A percentile compares a stretch with the other conserved stretches of the same genome.
phyloP scores from a whole-genome alignment of 2,329 filamentous ascomycete genomes.

The Microdochium nivale region DNA sequence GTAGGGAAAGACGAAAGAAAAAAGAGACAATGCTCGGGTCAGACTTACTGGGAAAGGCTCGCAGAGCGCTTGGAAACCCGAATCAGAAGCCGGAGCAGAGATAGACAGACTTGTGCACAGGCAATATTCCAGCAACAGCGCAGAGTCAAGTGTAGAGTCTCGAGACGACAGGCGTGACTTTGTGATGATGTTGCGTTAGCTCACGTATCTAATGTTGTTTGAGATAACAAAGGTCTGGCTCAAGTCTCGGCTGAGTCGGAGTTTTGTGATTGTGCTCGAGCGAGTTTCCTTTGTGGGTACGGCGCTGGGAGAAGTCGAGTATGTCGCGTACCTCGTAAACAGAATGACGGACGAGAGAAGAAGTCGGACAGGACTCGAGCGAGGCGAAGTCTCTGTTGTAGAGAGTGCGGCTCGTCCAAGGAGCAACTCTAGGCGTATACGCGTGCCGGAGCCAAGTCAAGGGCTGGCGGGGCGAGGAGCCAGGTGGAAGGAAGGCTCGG shows the following conservation, averaged over 20 bases:
- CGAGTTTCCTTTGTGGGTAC: too few relatives aligned
- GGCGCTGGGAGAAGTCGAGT: too few relatives aligned
- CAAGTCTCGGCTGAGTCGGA: too few relatives aligned
- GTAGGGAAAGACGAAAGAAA: not conserved
- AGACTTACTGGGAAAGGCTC: slow-evolving; percentile 3
- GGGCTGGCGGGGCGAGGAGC: not conserved
- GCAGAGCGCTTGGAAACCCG: slow-evolving; percentile 1
- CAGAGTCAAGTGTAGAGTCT: slow-evolving; percentile 8
- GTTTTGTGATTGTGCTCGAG: too few relatives aligned
- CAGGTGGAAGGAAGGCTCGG: not conserved
- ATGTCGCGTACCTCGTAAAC: too few relatives aligned
- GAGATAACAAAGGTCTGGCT: too few relatives aligned
- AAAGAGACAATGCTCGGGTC: not conserved
- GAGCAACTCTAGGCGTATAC: too few relatives aligned
- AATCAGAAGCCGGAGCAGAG: slow-evolving; percentile 7
- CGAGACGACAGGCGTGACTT: not conserved
- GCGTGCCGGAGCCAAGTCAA: too few relatives aligned
- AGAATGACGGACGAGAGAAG: too few relatives aligned
- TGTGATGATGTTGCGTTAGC: not conserved
- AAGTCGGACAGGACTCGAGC: too few relatives aligned
- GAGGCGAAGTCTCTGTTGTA: too few relatives aligned
- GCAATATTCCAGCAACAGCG: slow-evolving; percentile 33
- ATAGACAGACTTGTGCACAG: slow-evolving; percentile 15
- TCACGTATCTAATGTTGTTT: not conserved
- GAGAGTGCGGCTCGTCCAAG: too few relatives aligned